These are phyloP conservation scores for Cornus kousa DNA, from an alignment of 148 eudicot species.

Conservation along the genomic window DNA sequence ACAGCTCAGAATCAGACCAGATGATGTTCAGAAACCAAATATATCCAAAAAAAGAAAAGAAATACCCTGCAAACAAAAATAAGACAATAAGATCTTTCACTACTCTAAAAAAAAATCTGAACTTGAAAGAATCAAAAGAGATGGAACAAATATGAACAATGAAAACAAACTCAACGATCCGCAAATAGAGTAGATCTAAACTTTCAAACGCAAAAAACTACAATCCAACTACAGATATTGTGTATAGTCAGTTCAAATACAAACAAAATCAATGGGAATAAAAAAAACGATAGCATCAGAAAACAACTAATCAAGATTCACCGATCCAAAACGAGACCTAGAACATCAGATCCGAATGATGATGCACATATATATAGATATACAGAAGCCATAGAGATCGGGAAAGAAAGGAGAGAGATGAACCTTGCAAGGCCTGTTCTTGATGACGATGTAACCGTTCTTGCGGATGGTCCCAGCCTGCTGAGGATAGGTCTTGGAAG, in stretches of 20 bases:
- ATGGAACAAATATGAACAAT: neutral
- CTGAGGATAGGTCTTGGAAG: conserved; percentile 55
- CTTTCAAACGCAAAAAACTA: neutral
- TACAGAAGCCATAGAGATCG: neutral
- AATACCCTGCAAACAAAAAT: neutral
- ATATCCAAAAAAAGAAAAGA: neutral
- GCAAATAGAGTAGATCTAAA: neutral
- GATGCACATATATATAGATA: neutral
- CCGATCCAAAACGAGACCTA: neutral
- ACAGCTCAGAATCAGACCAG: neutral
- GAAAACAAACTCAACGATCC: neutral
- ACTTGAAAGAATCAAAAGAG: neutral
- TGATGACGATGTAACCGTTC: conserved; percentile 47
- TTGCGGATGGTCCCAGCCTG: conserved; percentile 53
- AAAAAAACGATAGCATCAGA: neutral
- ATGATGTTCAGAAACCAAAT: neutral
- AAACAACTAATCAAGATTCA: neutral
- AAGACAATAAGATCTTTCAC: neutral
- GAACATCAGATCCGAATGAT: conserved; percentile 4
- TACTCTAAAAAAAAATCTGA: neutral
- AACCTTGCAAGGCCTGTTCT: conserved; percentile 57
- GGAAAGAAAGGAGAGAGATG: too few relatives aligned
- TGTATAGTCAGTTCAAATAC: neutral
- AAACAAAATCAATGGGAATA: too few relatives aligned
- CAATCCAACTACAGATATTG: neutral